These are phyloP conservation scores for Penicillium sp. DNA, from an alignment of 2,329 filamentous ascomycete genomes.

Conservation along the genomic window DNA sequence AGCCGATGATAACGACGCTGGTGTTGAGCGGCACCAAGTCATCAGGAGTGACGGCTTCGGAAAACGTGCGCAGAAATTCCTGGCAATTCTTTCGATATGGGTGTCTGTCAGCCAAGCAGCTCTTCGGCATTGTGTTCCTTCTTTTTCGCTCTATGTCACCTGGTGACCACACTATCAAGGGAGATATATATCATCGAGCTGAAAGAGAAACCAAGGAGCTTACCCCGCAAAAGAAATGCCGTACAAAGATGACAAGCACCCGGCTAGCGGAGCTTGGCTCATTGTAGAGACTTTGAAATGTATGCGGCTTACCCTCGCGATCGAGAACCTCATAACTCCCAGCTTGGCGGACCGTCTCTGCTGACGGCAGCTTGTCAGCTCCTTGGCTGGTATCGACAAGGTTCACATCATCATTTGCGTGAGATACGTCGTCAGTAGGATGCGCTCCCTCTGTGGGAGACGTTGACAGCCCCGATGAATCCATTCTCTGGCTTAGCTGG, in stretches of 20 bases:
- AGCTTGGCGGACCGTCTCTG: conserved; percentile 9
- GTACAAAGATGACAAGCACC: conserved; percentile 69
- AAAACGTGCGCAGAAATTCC: conserved; percentile 65
- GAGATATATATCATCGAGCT: too few relatives aligned
- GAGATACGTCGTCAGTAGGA: too few relatives aligned
- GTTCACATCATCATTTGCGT: not conserved
- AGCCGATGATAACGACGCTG: conserved; percentile 68
- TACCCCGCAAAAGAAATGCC: conserved; percentile 79
- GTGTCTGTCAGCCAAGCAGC: not conserved
- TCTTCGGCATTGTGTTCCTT: not conserved
- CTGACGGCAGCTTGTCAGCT: not conserved
- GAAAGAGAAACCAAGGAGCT: too few relatives aligned
- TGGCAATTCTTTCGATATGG: conserved; percentile 63
- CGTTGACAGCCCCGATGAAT: too few relatives aligned
- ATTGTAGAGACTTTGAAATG: conserved; percentile 62
- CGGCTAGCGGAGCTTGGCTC: conserved; percentile 42
- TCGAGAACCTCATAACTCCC: conserved; percentile 52
- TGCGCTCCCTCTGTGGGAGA: too few relatives aligned
- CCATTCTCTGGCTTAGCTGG: too few relatives aligned
- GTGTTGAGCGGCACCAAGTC: conserved; percentile 53
- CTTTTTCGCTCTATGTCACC: too few relatives aligned
- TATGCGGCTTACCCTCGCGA: conserved; percentile 56
- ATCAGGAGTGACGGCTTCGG: conserved; percentile 52
- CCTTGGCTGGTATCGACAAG: not conserved
- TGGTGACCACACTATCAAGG: too few relatives aligned